phyloP scores from a whole-genome alignment of 768 basidiomycete genomes.

The Leccinum incarnatum region DNA sequence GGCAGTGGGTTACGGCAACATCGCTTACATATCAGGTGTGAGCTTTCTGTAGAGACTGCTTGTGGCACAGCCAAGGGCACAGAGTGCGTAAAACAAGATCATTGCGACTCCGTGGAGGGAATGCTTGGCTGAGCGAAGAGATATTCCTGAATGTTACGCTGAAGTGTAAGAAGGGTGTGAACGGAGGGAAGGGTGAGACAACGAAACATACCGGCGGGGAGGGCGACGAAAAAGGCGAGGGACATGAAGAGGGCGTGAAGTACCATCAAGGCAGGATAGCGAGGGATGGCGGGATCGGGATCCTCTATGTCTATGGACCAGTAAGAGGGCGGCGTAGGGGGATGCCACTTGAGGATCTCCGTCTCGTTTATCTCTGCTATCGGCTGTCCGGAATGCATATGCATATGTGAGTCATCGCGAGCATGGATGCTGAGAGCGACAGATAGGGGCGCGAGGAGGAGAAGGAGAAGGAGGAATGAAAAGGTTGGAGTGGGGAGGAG shows the following conservation, averaged over 20 bases:
- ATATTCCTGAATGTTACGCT: constrained; percentile 54
- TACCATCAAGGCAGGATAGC: constrained; percentile 69
- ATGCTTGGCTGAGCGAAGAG: constrained; percentile 75
- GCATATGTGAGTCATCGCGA: constrained; percentile 40
- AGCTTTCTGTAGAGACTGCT: constrained; percentile 72
- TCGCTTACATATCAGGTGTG: constrained; percentile 76
- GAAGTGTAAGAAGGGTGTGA: not conserved
- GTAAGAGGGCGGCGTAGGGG: constrained; percentile 76
- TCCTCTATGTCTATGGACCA: constrained; percentile 76
- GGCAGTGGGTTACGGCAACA: constrained; percentile 17
- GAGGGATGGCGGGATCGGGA: constrained; percentile 38
- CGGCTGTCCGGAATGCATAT: constrained; percentile 48
- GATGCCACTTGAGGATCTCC: constrained; percentile 59
- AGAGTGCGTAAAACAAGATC: constrained; percentile 60
- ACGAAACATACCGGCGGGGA: constrained; percentile 67
- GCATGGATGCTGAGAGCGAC: constrained; percentile 1
- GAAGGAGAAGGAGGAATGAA: not conserved
- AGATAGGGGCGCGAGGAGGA: constrained; percentile 18
- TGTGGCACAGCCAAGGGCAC: constrained; percentile 61
- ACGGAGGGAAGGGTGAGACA: not conserved
- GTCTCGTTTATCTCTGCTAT: constrained; percentile 74
- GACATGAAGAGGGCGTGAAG: constrained; percentile 73
- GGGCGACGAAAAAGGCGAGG: constrained; percentile 76
- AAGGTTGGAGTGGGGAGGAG: not conserved
- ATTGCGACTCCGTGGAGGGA: constrained; percentile 56